phyloP scores from a whole-genome alignment of 164 flowering plant species.

The Cinnamomum chago region DNA sequence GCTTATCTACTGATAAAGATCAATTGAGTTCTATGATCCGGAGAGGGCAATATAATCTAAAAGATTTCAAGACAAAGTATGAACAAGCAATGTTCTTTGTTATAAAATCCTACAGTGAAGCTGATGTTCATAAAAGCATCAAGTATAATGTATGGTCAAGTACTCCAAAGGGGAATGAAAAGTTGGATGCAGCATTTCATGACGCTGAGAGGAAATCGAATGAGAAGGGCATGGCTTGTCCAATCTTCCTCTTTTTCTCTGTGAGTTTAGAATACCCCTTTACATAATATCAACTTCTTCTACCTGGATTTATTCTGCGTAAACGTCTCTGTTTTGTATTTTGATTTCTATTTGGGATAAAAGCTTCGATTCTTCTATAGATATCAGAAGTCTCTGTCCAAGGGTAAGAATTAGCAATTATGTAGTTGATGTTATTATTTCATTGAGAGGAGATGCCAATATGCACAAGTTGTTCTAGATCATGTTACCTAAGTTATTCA shows the following conservation, averaged over 20 bases:
- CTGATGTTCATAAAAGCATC: slow-evolving; percentile 69
- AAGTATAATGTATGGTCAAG: slow-evolving; percentile 92
- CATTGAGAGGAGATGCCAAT: neutral
- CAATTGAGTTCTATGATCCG: slow-evolving; percentile 21
- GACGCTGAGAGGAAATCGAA: slow-evolving; percentile 40
- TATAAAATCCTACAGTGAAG: slow-evolving; percentile 84
- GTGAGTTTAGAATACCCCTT: slow-evolving; percentile 23
- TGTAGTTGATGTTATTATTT: neutral
- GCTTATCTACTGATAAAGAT: slow-evolving; percentile 26
- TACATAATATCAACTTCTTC: neutral
- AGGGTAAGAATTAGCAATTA: neutral
- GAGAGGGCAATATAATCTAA: slow-evolving; percentile 54
- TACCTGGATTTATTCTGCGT: neutral
- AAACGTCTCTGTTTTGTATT: too few species aligned
- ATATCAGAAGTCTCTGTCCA: neutral
- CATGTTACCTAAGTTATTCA: neutral
- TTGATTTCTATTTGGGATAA: neutral
- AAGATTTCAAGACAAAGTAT: slow-evolving; percentile 55
- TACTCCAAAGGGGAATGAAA: slow-evolving; percentile 75
- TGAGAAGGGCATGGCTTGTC: slow-evolving; percentile 43
- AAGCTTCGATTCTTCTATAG: neutral
- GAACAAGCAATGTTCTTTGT: slow-evolving; percentile 71
- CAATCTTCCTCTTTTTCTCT: slow-evolving; percentile 82
- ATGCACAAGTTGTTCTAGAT: neutral
- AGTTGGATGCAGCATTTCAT: slow-evolving; percentile 67